Evolutionary conservation across 805 yeast species (phyloP).

Genomic region (Wickerhamiella azyma): DNA sequence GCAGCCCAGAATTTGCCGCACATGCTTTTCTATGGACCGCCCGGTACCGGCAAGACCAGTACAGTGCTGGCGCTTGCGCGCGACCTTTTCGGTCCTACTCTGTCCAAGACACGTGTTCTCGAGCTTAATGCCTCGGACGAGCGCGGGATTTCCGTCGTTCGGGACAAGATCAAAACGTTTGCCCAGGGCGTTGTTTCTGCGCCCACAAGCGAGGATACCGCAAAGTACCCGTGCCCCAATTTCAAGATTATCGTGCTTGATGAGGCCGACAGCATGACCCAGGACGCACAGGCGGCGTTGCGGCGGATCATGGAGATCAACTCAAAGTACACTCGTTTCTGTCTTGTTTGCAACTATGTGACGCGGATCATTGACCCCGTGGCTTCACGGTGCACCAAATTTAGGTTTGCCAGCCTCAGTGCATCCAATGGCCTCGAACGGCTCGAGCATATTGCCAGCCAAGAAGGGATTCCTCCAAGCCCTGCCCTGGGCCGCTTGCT

Average conservation of each 20-base stretch:
- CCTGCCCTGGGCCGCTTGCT: slow-evolving; percentile 54
- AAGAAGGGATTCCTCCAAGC: slow-evolving; percentile 32
- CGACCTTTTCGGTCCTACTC: slow-evolving; percentile 65
- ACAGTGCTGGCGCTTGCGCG: slow-evolving; percentile 77
- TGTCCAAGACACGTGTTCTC: slow-evolving; percentile 74
- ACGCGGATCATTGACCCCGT: slow-evolving; percentile 94
- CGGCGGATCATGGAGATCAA: slow-evolving; percentile 60
- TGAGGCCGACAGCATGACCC: slow-evolving; percentile 94
- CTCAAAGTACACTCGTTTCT: slow-evolving; percentile 80
- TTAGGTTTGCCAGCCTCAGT: slow-evolving; percentile 73
- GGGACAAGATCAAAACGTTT: slow-evolving; percentile 91
- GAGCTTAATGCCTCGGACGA: slow-evolving; percentile 96
- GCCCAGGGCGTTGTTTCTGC: slow-evolving; percentile 77
- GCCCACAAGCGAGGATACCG: slow-evolving; percentile 54
- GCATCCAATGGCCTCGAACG: slow-evolving; percentile 56
- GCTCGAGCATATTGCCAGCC: slow-evolving; percentile 43
- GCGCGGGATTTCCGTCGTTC: slow-evolving; percentile 94
- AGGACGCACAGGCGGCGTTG: slow-evolving; percentile 85
- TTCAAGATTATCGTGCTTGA: slow-evolving; percentile 84
- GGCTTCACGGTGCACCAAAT: slow-evolving; percentile 92
- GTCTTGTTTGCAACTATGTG: slow-evolving; percentile 89
- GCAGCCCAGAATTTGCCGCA: slow-evolving; percentile 62
- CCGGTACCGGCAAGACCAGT: slow-evolving; percentile 88
- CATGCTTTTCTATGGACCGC: slow-evolving; percentile 86
- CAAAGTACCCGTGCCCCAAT: slow-evolving; percentile 65